phyloP scores from a whole-genome alignment of 257 asterid genomes.

The Salvia hispanica region DNA sequence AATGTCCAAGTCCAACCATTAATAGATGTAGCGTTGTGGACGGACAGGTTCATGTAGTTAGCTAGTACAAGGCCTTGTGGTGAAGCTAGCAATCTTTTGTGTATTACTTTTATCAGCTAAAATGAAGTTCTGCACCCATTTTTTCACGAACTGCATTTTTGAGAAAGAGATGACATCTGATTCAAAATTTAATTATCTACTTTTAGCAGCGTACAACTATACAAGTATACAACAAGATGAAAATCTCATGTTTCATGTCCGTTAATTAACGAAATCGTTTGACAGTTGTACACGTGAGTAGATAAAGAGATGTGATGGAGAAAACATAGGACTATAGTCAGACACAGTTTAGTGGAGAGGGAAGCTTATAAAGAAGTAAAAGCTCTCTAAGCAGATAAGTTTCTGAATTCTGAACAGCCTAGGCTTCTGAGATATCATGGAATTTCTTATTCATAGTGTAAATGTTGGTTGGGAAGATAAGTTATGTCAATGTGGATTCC shows the following conservation, averaged over 20 bases:
- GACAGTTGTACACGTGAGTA: neutral
- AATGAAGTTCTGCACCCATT: neutral
- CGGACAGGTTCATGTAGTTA: neutral
- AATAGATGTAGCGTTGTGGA: neutral
- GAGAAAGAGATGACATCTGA: neutral
- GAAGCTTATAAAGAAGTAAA: neutral
- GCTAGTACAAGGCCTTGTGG: neutral
- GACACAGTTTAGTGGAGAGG: neutral
- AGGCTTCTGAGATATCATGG: too few relatives aligned
- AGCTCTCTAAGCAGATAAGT: neutral
- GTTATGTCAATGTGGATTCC: neutral
- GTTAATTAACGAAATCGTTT: neutral
- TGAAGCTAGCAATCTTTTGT: neutral
- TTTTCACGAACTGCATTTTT: neutral
- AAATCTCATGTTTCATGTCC: too few relatives aligned
- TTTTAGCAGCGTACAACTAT: too few relatives aligned
- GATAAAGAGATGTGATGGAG: neutral
- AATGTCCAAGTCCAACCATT: neutral
- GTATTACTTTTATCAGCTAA: neutral
- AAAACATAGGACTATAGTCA: neutral
- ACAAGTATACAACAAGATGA: too few relatives aligned
- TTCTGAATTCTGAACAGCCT: neutral
- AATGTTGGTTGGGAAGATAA: too few relatives aligned
- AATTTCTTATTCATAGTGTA: too few relatives aligned
- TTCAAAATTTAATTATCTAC: neutral